phyloP scores from a whole-genome alignment of 2,329 filamentous ascomycete species.

The Calonectria pseudoreteaudii region DNA sequence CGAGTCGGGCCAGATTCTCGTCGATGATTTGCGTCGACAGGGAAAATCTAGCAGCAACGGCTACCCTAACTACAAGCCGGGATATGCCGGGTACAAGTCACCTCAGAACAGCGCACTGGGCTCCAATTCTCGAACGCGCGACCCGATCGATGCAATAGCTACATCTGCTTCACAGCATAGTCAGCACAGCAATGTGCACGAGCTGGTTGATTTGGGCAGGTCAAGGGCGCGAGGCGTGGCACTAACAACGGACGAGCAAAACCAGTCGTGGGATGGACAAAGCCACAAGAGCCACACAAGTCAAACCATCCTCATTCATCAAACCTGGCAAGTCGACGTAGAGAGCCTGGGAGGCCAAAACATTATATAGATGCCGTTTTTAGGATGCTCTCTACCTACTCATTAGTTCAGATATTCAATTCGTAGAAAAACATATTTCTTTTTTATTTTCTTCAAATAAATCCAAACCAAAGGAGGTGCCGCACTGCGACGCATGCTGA shows the following conservation, averaged over 20 bases:
- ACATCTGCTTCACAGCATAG: constrained; percentile 20
- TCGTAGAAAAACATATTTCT: background rate
- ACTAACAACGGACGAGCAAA: constrained; percentile 4
- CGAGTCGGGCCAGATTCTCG: constrained; percentile 44
- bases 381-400: background rate
- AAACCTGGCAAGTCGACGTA: constrained; percentile 45
- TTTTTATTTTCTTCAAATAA: background rate
- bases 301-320: constrained; percentile 45
- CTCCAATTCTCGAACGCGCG: constrained; percentile 24
- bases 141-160: background rate
- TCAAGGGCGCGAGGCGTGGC: background rate
- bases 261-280: constrained; percentile 33
- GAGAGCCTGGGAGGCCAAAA: constrained; percentile 30
- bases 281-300: constrained; percentile 43
- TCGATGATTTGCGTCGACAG: constrained; percentile 44
- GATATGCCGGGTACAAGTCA: constrained; percentile 34
- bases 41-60: constrained; percentile 36
- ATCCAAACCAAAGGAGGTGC: too few relatives aligned
- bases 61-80: constrained; percentile 31
- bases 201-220: constrained; percentile 27
- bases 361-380: background rate
- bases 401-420: background rate
- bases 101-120: constrained; percentile 28
- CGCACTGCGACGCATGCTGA: background rate
- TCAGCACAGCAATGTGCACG: constrained; percentile 30